Percentiles rank a stretch among this genome's conserved stretches.
These are phyloP conservation scores for Metschnikowia colocasiae DNA, from an alignment of 805 yeast species.

Conservation along the genomic window DNA sequence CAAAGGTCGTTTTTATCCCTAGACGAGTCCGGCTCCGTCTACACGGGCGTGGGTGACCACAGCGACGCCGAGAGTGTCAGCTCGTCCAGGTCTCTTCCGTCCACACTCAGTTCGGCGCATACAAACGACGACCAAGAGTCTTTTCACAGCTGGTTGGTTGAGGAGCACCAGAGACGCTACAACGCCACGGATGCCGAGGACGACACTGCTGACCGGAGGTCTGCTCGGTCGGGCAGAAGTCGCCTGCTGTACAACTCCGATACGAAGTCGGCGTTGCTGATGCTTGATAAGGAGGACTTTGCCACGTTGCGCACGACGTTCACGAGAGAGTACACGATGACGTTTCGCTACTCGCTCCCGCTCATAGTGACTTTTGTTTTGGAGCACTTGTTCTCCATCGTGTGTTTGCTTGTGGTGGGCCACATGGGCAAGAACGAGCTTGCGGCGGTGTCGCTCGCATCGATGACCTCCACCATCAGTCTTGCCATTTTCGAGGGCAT, in stretches of 20 bases:
- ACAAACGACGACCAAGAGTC: slow-evolving; percentile 37
- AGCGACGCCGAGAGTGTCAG: slow-evolving; percentile 42
- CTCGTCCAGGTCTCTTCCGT: slow-evolving; percentile 40
- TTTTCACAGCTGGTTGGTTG: slow-evolving; percentile 42
- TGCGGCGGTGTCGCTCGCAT: slow-evolving; percentile 44
- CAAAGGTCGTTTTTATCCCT: slow-evolving; percentile 42
- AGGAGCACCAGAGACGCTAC: slow-evolving; percentile 39
- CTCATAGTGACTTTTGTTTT: slow-evolving; percentile 39
- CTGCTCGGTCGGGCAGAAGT: slow-evolving; percentile 3
- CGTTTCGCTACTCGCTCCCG: slow-evolving; percentile 36
- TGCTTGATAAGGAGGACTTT: slow-evolving; percentile 29
- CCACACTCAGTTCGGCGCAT: slow-evolving; percentile 35
- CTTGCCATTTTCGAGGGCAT: slow-evolving; percentile 45
- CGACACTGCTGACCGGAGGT: slow-evolving; percentile 5
- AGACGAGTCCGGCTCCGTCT: slow-evolving; percentile 34
- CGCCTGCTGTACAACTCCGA: slow-evolving; percentile 5
- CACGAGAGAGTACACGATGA: slow-evolving; percentile 25
- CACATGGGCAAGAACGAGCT: slow-evolving; percentile 43
- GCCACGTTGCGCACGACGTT: slow-evolving; percentile 27
- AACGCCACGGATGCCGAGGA: slow-evolving; percentile 21
- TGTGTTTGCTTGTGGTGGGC: slow-evolving; percentile 42
- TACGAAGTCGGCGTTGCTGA: slow-evolving; percentile 11
- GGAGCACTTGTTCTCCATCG: slow-evolving; percentile 43
- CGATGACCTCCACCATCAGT: slow-evolving; percentile 43
- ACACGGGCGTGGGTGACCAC: slow-evolving; percentile 18